These are phyloP conservation scores for Fusarium tjaetaba DNA, from an alignment of 2,329 filamentous ascomycete species.

Conservation along the genomic window DNA sequence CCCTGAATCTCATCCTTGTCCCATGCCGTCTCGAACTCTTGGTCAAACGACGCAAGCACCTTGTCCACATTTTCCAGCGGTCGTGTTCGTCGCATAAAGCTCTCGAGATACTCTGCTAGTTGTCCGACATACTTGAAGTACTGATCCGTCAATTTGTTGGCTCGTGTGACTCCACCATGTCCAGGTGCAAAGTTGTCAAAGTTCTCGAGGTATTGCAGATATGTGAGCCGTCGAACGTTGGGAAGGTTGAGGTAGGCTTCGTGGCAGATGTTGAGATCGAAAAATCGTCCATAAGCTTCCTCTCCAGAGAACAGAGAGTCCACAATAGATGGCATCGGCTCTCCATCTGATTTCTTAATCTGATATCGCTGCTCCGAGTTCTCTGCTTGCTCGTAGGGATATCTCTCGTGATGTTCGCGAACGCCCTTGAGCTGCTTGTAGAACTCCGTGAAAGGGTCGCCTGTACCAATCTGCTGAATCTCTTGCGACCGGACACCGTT, in stretches of 20 bases:
- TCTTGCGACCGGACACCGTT: slow-evolving; percentile 78
- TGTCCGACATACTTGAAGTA: slow-evolving; percentile 91
- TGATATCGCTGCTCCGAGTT: slow-evolving; percentile 95
- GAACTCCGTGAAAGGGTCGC: slow-evolving; percentile 90
- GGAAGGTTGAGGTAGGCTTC: slow-evolving; percentile 92
- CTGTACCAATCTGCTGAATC: slow-evolving; percentile 83
- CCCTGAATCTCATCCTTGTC: slow-evolving; percentile 79
- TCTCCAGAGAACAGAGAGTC: slow-evolving; percentile 96
- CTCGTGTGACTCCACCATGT: slow-evolving; percentile 76
- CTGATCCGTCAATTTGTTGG: slow-evolving; percentile 88
- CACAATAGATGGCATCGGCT: slow-evolving; percentile 73
- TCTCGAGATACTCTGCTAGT: slow-evolving; percentile 84
- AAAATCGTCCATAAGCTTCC: slow-evolving; percentile 90
- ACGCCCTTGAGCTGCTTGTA: slow-evolving; percentile 84
- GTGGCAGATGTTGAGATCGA: slow-evolving; percentile 86
- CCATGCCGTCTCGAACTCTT: slow-evolving; percentile 88
- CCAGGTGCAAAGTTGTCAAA: slow-evolving; percentile 89
- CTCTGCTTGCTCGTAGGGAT: slow-evolving; percentile 94
- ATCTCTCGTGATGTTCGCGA: slow-evolving; percentile 87
- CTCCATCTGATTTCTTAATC: slow-evolving; percentile 70
- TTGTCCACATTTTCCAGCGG: slow-evolving; percentile 88
- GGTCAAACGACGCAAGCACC: slow-evolving; percentile 78
- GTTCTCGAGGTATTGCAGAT: slow-evolving; percentile 90
- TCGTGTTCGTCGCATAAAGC: slow-evolving; percentile 83
- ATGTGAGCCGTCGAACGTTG: slow-evolving; percentile 83